Evolutionary conservation across 345 rosid genomes (phyloP), one percentile per base, ranked within the genome.

Genomic region (Salix exigua): DNA sequence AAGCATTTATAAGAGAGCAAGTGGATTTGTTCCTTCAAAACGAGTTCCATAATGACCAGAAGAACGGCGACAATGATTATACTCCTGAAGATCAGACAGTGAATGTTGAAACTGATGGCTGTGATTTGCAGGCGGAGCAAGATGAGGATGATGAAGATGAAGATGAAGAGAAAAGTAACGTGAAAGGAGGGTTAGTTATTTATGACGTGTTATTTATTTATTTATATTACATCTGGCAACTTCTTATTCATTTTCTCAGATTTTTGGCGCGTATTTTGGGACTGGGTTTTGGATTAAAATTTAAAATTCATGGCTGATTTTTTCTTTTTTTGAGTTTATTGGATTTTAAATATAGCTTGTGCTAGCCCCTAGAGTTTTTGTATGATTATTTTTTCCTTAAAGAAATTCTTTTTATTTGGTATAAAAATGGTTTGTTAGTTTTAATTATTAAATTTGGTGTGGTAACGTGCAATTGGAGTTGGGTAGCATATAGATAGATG

Each of bases 1-100:
- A 87, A 73, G 60, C 72, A 51, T 87, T 87, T 66, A 83, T 87
- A 28, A 78, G 88, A 60, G 90, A 87, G 68, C 90, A 84, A 65
- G 86, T 87, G 21, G 86, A 85, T 79, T 74, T 83, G 67, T 85
- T 82, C 75, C 82, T 87, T 16, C 82, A 80, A 71, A 74, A 72
- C 72, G 83, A 83, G 72, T 31, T 84, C 55, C 82, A 62, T 11
- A 33, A 72, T 33, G 68, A 17, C 5, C 64, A 60, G 40, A 23
- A 69, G 8, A 76, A 61, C 25, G 50, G 9, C 2, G 83, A 61
- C 6, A 80, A 70, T 2, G 70, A 75, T 0, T 80, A 64, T 83
- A 79, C 79, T 66, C 82, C 31, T 67, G 71, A 40, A 74, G 82
- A 5, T 33, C 23, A 75, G 50, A 78, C 76, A 48, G 75, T 78